A percentile compares a stretch with the other conserved stretches of the same genome.
These are phyloP conservation scores for Astathelohania contejeani DNA, from an alignment of 371 early-diverging fungal genomes.

Conservation along the genomic window DNA sequence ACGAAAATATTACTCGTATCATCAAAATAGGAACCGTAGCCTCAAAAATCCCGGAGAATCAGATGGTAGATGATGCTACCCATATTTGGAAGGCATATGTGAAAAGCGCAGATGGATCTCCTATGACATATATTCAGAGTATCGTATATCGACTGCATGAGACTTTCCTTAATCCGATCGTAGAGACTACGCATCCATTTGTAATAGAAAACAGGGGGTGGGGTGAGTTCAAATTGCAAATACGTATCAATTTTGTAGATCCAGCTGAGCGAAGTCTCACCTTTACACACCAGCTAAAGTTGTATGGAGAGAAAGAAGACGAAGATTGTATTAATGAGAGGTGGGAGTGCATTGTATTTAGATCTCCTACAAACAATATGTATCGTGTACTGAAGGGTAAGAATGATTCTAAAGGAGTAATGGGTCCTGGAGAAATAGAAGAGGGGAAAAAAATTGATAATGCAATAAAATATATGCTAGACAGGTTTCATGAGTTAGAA, in stretches of 20 bases:
- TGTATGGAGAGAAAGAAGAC: slow-evolving; percentile 50
- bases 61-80: slow-evolving; percentile 13
- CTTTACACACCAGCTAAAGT: slow-evolving; percentile 63
- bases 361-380: not conserved
- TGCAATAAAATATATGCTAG: not conserved
- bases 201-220: slow-evolving; percentile 82
- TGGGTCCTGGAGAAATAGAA: not conserved
- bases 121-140: slow-evolving; percentile 10
- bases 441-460: not conserved
- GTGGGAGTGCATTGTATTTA: not conserved
- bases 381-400: slow-evolving; percentile 2
- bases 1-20: not conserved
- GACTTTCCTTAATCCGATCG: slow-evolving; percentile 27
- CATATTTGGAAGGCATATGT: slow-evolving; percentile 41
- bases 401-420: not conserved
- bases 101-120: slow-evolving; percentile 1
- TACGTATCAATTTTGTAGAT: slow-evolving; percentile 65
- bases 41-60: not conserved
- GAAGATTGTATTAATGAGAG: not conserved
- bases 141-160: slow-evolving; percentile 38
- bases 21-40: not conserved
- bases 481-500: slow-evolving; percentile 3
- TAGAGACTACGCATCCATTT: slow-evolving; percentile 57
- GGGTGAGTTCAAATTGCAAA: slow-evolving; percentile 90
- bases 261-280: slow-evolving; percentile 64